Base-by-base conservation (phyloP, 192 early-diverging fungal species). In the Haplosporangium gracile region DNA sequence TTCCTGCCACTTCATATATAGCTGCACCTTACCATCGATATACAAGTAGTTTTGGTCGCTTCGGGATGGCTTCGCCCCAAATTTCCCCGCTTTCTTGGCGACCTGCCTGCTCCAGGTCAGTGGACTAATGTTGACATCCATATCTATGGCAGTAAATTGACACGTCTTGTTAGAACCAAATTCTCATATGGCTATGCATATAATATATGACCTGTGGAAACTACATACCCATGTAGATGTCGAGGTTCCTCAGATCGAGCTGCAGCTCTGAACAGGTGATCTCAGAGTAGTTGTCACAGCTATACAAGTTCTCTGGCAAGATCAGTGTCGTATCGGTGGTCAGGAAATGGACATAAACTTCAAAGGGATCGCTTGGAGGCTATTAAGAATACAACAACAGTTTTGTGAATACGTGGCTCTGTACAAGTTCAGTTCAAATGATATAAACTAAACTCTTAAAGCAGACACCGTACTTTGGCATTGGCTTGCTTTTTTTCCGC, bases 241-340 rank as follows among this genome's bases (percentile, higher is more conserved):
- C 94, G 22, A 91, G 70, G 83, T 92, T 93, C 70, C 94, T 89
- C 68, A 92, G 77, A 63, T 95, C 94, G 1, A 94, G 72, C 73
- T 95, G 92, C 53, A 95, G 76, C 79, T 95, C 94, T 42, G 90
- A 89, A 72, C 93, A 91, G 22, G 90, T 89, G 13, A 94, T 76
- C 49, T 90, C 85, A 20, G 92, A 92, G 36, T 77, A 91, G 20
- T 91, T 90, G 29, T 89, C 83, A 29, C 82, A 74, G 63, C 88
- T 90, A 79, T 94, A 95, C 4, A 95, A 78, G 74, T 93, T 94
- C 57, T 92, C 93, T 24, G 91, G 92, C 20, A 94, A 74, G 26
- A 90, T 47, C 29, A 92, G 42, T 6, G 90, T 89, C 18, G 88
- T 91, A 47, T 93, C 90, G 47, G 90, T 88, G 36, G 90, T 68